Evolutionary conservation across 139 green algal species (phyloP), one percentile per base, ranked within the genome.

Genomic region (Auxenochlorella protothecoides): DNA sequence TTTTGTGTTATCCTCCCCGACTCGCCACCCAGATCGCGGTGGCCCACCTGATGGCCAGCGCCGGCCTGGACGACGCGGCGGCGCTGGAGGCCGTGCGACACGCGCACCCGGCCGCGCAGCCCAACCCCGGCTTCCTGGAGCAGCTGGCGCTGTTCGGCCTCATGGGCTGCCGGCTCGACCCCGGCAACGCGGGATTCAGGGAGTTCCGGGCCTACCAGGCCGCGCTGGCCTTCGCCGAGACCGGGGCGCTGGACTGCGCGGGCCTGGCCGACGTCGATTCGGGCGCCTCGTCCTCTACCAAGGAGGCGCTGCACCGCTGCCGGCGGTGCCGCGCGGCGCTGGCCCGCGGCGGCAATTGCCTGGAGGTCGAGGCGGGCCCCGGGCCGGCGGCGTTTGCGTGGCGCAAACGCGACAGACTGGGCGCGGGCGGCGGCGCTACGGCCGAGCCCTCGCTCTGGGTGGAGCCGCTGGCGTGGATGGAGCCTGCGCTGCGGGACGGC

Each of bases 381-480:
- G 16, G 84, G 75, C 63, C 64, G 53, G 68, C 73, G 54, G 63
- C 66, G 63, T 77, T 87, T 80, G 8, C 69, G 15, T 77, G 68
- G 63, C 73, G 52, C 57, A 62, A 62, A 62, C 9, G 57, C 9
- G 57, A 9, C 57, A 62, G 2, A 15, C 11, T 62, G 9, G 57
- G 57, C 11, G 9, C 57, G 9, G 9, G 9, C 9, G 57, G 11
- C 11, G 57, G 9, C 9, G 11, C 57, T 9, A 2, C 57, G 57
- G 57, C 57, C 9, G 77, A 79, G 52, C 64, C 77, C 5, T 89
- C 83, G 4, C 60, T 96, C 12, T 96, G 93, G 70, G 55, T 91
- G 63, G 86, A 92, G 77, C 91, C 90, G 0, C 79, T 96, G 74
- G 51, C 68, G 0, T 96, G 90, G 90, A 96, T 96, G 91, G 68